phyloP scores from a whole-genome alignment of 2,329 filamentous ascomycete species.

The Nothophoma quercina region DNA sequence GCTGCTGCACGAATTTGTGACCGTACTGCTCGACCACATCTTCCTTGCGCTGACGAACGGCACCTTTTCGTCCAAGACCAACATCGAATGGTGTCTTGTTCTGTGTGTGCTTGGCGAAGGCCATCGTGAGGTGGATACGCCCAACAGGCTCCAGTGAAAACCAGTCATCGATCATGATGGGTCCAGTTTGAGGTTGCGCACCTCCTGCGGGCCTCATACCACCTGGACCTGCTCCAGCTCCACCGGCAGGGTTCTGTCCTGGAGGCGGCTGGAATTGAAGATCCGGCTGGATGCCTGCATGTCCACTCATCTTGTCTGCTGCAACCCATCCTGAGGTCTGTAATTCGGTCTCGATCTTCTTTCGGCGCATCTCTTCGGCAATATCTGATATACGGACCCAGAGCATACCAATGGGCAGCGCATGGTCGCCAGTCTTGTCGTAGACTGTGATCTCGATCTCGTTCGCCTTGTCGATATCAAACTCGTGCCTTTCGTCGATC shows the following conservation, averaged over 20 bases:
- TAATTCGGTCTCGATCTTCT: conserved; percentile 96
- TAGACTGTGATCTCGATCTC: conserved; percentile 98
- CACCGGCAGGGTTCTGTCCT: conserved; percentile 50
- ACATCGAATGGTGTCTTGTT: conserved; percentile 84
- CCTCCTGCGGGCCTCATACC: conserved; percentile 51
- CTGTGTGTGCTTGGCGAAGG: conserved; percentile 89
- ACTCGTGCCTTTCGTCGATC: conserved; percentile 88
- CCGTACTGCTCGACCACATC: conserved; percentile 98
- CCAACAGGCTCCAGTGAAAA: conserved; percentile 96
- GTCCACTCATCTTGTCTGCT: conserved; percentile 87
- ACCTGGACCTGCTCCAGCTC: conserved; percentile 48
- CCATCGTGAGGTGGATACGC: conserved; percentile 88
- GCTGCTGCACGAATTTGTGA: conserved; percentile 97
- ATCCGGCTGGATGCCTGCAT: conserved; percentile 60
- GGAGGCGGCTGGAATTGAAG: conserved; percentile 62
- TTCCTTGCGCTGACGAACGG: conserved; percentile 96
- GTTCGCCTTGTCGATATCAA: conserved; percentile 97
- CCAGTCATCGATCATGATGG: conserved; percentile 83
- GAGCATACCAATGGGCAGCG: conserved; percentile 90
- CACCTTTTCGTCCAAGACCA: conserved; percentile 92
- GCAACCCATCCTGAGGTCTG: conserved; percentile 96
- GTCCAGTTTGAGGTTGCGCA: conserved; percentile 59
- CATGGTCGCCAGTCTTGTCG: conserved; percentile 88
- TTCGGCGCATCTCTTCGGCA: conserved; percentile 94
- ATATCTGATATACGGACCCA: conserved; percentile 98